These are phyloP conservation scores for Croton laevigatus DNA, from an alignment of 441 rosid genomes.

Conservation along the genomic window DNA sequence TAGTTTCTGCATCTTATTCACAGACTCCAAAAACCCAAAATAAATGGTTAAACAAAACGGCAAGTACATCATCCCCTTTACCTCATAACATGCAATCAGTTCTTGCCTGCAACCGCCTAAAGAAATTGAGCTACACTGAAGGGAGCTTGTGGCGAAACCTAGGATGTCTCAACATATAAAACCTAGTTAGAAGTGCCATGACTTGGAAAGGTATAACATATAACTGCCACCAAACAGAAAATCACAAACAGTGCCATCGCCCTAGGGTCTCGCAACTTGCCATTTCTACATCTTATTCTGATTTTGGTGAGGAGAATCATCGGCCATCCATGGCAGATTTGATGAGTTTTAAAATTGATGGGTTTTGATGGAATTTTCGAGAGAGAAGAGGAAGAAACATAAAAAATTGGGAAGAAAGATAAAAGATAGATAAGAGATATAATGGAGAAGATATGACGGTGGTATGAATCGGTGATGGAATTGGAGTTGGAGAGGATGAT, in stretches of 20 bases:
- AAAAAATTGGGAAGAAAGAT: no score
- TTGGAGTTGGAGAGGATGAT: no score
- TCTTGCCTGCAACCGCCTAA: conserved; percentile 93
- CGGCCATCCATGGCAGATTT: no score
- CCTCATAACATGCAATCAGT: conserved; percentile 87
- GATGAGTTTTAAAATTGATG: no score
- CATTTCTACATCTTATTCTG: no score
- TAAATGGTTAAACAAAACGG: conserved; percentile 19
- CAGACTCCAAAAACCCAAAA: conserved; percentile 14
- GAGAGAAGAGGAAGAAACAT: no score
- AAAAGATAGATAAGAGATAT: no score
- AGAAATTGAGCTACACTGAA: conserved; percentile 92
- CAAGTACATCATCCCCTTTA: conserved; percentile 5
- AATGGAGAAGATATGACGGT: no score
- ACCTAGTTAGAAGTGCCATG: conserved; percentile 65
- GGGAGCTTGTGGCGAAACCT: conserved; percentile 91
- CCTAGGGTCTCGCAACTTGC: conserved; percentile 98
- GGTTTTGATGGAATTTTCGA: no score
- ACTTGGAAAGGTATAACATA: conserved; percentile 90
- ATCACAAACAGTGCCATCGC: conserved; percentile 79
- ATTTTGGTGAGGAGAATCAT: no score
- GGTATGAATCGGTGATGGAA: no score
- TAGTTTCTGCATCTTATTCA: conserved; percentile 27
- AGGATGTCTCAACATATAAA: conserved; percentile 88
- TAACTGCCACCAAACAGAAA: conserved; percentile 84